Percentiles rank a stretch among this genome's conserved stretches.
Evolutionary conservation across 108 stramenopile genomes (phyloP).

Genomic region (Cyclotella kingstonii): DNA sequence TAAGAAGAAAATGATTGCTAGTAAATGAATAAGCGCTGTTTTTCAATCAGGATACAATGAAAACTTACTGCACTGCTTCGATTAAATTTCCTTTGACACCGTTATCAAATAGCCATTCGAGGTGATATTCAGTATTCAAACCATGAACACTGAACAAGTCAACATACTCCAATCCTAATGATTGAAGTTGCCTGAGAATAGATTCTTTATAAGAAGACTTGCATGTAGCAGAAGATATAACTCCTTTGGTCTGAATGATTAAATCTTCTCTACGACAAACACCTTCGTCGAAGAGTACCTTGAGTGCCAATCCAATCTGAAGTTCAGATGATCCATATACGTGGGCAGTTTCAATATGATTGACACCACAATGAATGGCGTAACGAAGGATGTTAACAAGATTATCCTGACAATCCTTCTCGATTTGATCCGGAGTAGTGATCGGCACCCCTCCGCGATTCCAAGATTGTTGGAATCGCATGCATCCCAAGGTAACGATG

Average conservation of each 20-base stretch:
- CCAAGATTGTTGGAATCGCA: constrained; percentile 92
- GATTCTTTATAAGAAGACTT: constrained; percentile 50
- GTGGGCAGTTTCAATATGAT: constrained; percentile 91
- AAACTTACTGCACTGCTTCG: constrained; percentile 45
- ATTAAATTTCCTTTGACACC: constrained; percentile 59
- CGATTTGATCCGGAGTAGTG: constrained; percentile 44
- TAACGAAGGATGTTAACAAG: constrained; percentile 59
- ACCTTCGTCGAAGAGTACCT: constrained; percentile 62
- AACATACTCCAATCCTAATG: constrained; percentile 73
- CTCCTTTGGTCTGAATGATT: constrained; percentile 89
- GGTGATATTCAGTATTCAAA: constrained; percentile 61
- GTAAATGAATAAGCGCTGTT: no score
- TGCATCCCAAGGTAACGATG: constrained; percentile 85
- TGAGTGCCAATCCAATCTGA: constrained; percentile 75
- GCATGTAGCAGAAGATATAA: constrained; percentile 40
- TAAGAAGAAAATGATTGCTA: not conserved
- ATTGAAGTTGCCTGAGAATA: constrained; percentile 54
- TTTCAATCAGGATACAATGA: no score
- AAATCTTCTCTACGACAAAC: constrained; percentile 72
- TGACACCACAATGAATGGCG: constrained; percentile 76
- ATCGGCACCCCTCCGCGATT: constrained; percentile 32
- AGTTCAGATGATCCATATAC: constrained; percentile 81
- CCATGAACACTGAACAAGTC: constrained; percentile 90
- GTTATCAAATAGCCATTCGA: constrained; percentile 62
- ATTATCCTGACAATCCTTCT: constrained; percentile 74